Conservation (phyloP, 805 yeast species). For the Myxozyma geophila region DNA sequence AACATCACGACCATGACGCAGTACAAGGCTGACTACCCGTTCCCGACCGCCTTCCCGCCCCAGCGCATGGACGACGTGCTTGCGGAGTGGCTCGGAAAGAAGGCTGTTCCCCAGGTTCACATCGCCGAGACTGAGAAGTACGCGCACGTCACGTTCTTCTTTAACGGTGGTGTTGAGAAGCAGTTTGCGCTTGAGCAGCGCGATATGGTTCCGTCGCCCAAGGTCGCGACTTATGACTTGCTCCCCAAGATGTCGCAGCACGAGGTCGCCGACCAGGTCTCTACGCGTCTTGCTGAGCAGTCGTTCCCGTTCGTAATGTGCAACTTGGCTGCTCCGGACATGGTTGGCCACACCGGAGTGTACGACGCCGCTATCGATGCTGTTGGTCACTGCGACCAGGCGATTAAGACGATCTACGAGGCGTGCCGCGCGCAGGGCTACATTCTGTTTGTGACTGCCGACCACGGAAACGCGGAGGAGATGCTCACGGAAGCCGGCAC, state of each 20-base stretch:
- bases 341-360: conserved; percentile 40
- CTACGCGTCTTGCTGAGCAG: conserved; percentile 34
- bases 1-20: conserved; percentile 39
- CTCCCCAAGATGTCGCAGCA: conserved; percentile 38
- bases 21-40: conserved; percentile 40
- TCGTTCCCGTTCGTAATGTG: conserved; percentile 38
- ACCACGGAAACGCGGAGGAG: conserved; percentile 40
- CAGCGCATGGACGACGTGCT: conserved; percentile 39
- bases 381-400: conserved; percentile 37
- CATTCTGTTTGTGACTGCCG: conserved; percentile 37
- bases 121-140: conserved; percentile 40
- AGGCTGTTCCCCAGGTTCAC: conserved; percentile 35
- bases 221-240: conserved; percentile 38
- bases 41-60: conserved; percentile 37
- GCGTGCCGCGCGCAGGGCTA: conserved; percentile 32
- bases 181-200: conserved; percentile 37
- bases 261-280: conserved; percentile 37
- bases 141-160: conserved; percentile 40
- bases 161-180: conserved; percentile 40
- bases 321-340: conserved; percentile 39
- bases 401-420: conserved; percentile 35
- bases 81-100: conserved; percentile 40
- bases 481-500: conserved; percentile 37
- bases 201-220: conserved; percentile 38
- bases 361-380: conserved; percentile 39